Evolutionary conservation across 495 filamentous ascomycete species (phyloP).

Genomic region (Antarctomyces pellizariae): DNA sequence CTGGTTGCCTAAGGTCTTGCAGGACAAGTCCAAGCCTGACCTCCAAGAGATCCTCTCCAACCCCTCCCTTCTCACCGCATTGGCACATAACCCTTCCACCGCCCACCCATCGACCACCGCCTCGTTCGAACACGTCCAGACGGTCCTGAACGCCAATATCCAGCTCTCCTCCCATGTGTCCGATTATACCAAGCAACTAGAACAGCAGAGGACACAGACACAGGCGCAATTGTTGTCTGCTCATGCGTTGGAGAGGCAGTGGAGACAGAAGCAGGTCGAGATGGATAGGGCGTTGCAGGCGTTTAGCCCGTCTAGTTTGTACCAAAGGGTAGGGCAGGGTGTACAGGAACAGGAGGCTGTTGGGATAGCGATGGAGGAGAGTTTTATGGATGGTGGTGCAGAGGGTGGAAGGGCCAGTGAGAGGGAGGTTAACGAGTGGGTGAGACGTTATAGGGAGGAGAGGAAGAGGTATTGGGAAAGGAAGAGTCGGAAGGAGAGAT

Average conservation of each 20-base stretch:
- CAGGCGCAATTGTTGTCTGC: slow-evolving; percentile 65
- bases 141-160: slow-evolving; percentile 43
- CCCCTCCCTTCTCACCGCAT: slow-evolving; percentile 32
- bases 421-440: slow-evolving; percentile 65
- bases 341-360: slow-evolving; percentile 68
- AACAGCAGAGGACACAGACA: slow-evolving; percentile 34
- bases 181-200: slow-evolving; percentile 34
- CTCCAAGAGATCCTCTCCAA: slow-evolving; percentile 40
- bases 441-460: slow-evolving; percentile 51
- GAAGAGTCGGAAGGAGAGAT: slow-evolving; percentile 64
- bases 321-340: slow-evolving; percentile 48
- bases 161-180: slow-evolving; percentile 35
- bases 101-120: slow-evolving; percentile 35
- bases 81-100: slow-evolving; percentile 38
- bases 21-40: slow-evolving; percentile 50
- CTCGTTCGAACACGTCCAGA: slow-evolving; percentile 28
- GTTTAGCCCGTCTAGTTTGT: slow-evolving; percentile 66
- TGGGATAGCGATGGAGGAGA: slow-evolving; percentile 66
- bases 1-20: slow-evolving; percentile 47
- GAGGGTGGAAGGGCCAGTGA: slow-evolving; percentile 31
- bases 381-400: slow-evolving; percentile 61
- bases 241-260: slow-evolving; percentile 71
- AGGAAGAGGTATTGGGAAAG: slow-evolving; percentile 51
- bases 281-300: slow-evolving; percentile 70
- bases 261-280: slow-evolving; percentile 66